Evolutionary conservation across 1,284 basidiomycete genomes (phyloP).

Genomic region (Chalciporus sp.): DNA sequence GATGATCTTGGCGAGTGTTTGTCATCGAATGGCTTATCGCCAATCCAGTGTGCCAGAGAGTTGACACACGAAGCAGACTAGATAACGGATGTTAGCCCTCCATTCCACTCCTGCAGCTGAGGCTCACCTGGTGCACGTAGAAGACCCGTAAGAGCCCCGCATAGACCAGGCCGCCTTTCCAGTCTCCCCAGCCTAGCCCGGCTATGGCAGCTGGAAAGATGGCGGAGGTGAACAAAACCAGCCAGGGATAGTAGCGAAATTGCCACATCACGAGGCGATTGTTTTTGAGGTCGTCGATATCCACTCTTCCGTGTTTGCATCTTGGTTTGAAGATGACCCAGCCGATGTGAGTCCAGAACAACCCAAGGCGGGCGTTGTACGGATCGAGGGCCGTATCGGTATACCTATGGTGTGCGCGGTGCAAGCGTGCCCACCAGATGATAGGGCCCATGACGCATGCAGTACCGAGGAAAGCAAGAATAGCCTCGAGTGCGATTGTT

Average conservation of each 20-base stretch:
- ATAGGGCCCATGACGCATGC: constrained; percentile 87
- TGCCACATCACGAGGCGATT: constrained; percentile 83
- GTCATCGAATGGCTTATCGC: constrained; percentile 87
- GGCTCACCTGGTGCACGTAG: constrained; percentile 85
- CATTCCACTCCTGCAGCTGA: background rate
- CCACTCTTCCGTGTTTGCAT: constrained; percentile 80
- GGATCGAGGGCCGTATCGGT: constrained; percentile 93
- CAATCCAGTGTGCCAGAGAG: constrained; percentile 90
- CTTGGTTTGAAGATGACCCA: constrained; percentile 92
- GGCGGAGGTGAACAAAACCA: constrained; percentile 73
- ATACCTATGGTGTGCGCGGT: constrained; percentile 90
- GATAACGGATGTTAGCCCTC: background rate
- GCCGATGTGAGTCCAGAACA: constrained; percentile 77
- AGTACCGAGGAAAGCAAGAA: constrained; percentile 74
- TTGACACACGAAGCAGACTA: constrained; percentile 92
- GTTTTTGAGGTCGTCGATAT: constrained; percentile 79
- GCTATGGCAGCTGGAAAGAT: constrained; percentile 73
- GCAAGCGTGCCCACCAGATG: constrained; percentile 89
- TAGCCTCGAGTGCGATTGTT: constrained; percentile 71
- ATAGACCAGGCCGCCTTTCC: constrained; percentile 78
- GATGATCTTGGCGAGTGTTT: constrained; percentile 87
- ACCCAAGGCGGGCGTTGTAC: constrained; percentile 83
- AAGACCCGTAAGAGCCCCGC: constrained; percentile 76
- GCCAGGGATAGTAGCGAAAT: constrained; percentile 71
- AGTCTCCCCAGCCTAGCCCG: constrained; percentile 82